phyloP scores from a whole-genome alignment of 176 grass and related monocot species.

The Cenchrus purpureus region DNA sequence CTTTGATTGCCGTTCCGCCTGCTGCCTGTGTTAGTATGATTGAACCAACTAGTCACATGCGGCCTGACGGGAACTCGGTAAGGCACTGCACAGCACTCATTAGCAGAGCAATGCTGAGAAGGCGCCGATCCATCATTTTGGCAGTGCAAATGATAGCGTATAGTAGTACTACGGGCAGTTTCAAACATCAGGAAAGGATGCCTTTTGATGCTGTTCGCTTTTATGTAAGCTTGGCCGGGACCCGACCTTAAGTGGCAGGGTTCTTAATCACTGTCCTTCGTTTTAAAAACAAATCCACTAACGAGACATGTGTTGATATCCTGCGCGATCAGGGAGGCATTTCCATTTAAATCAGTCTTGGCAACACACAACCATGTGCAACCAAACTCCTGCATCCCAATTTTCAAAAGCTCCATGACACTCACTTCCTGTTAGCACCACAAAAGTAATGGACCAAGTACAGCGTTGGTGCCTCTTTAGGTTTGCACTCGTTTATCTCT shows the following conservation, averaged over 20 bases:
- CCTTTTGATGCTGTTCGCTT: neutral
- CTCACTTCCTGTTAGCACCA: neutral
- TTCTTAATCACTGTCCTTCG: too few relatives aligned
- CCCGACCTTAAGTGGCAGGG: too few relatives aligned
- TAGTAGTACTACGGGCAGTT: neutral
- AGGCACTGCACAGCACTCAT: neutral
- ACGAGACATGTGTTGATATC: neutral
- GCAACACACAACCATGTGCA: too few relatives aligned
- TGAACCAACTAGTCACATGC: neutral
- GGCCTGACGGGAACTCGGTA: neutral
- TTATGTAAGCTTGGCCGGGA: too few relatives aligned
- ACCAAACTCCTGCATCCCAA: neutral
- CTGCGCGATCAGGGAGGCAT: neutral
- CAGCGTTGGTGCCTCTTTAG: neutral
- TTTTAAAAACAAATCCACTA: neutral
- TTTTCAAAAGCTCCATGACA: neutral
- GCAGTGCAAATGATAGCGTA: neutral
- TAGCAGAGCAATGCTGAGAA: neutral
- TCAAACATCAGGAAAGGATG: neutral
- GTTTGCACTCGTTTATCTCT: constrained; percentile 21
- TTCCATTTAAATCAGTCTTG: neutral
- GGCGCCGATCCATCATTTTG: neutral
- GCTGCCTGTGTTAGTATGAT: neutral
- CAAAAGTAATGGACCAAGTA: neutral
- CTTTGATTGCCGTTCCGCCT: neutral